phyloP scores from a whole-genome alignment of 108 stramenopile genomes.

The Conticribra guillardii region DNA sequence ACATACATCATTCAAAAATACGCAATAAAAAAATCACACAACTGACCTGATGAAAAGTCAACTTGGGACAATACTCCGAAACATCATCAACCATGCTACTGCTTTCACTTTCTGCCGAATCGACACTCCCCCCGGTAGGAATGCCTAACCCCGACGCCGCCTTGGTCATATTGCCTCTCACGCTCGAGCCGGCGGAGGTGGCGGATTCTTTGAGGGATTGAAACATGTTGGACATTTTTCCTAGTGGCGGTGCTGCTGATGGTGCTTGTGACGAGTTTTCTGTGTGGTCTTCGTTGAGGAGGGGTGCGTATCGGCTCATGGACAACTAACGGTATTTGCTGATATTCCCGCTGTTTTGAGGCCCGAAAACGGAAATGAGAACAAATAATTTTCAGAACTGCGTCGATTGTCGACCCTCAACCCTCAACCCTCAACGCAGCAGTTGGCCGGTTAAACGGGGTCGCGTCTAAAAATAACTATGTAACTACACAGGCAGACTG shows the following conservation, averaged over 20 bases:
- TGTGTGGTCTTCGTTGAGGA: slow-evolving; percentile 42
- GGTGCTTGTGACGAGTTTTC: too few relatives aligned
- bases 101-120: slow-evolving; percentile 30
- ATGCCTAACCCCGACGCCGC: slow-evolving; percentile 31
- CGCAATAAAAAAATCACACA: slow-evolving; percentile 1
- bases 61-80: slow-evolving; percentile 75
- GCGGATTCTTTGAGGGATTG: slow-evolving; percentile 38
- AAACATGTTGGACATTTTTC: slow-evolving; percentile 27
- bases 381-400: too few relatives aligned
- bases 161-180: slow-evolving; percentile 17
- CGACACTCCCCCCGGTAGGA: not conserved
- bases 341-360: too few relatives aligned
- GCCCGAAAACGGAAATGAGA: too few relatives aligned
- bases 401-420: too few relatives aligned
- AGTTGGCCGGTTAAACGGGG: too few relatives aligned
- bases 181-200: slow-evolving; percentile 7
- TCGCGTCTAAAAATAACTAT: too few relatives aligned
- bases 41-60: slow-evolving; percentile 81
- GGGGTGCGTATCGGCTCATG: slow-evolving; percentile 44
- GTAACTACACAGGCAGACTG: too few relatives aligned
- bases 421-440: too few relatives aligned
- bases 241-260: not conserved
- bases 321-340: too few relatives aligned
- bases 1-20: too few relatives aligned
- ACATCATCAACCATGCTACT: slow-evolving; percentile 62